Base-by-base conservation (phyloP, 1,284 basidiomycete species). In the Tilletia caries region DNA sequence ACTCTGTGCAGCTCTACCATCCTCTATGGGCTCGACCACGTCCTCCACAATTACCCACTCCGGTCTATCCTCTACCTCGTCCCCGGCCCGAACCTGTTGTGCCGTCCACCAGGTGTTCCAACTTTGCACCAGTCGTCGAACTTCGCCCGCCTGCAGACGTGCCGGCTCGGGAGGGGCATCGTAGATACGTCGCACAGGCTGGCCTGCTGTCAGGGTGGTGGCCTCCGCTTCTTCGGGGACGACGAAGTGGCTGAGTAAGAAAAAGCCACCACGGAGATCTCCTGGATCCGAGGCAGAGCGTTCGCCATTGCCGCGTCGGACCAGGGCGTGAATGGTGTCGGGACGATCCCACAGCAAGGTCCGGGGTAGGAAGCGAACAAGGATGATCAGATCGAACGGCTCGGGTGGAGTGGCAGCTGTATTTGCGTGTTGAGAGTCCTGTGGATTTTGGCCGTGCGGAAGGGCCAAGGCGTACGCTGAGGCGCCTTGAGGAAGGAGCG, bases 351-450 rank as follows among this genome's bases (percentile, higher is more conserved):
- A 46, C n/a, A 66, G 33, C 46, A 66, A 44, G 8, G 37, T 12
- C 15, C 65, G 65, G 8, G 65, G 65, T 25, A 66, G 46, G 48
- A 66, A 66, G 1, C 65, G 65, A 13, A 66, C 65, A 33, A 66
- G 48, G 29, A 66, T 10, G 2, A 52, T 18, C 25, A 66, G 46
- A 33, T 66, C 65, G 29, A 66, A 66, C 20, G 65, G 37, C 10
- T 41, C 48, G 8, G 29, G 29, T 13, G 25, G 1, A 27, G 20
- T n/a, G 10, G 60, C 60, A 64, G 23, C 33, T n/a, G 60, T 12
- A 10, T 64, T 25, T 27, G 1, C 12, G 2, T 64, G 20, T n/a
- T 64, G 25, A 27, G 27, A n/a, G 10, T 66, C 65, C n/a, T 37
- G 8, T 3, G 10, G 15, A 25, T 18, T 44, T 20, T 66, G 64